Evolutionary conservation across 805 yeast genomes (phyloP).

Genomic region (Candida ovalis): DNA sequence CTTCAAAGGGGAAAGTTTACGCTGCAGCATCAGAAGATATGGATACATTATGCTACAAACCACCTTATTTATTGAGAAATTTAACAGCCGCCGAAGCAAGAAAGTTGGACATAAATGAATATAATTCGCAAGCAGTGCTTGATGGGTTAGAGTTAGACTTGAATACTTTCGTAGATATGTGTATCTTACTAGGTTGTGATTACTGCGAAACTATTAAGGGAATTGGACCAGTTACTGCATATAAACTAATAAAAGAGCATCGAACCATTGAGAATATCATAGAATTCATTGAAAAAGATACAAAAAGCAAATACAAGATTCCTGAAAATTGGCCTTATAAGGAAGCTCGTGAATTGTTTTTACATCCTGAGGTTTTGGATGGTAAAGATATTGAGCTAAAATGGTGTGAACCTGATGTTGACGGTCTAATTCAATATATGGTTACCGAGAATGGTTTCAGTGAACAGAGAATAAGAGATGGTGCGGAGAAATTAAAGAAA

Average conservation of each 20-base stretch:
- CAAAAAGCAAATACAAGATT: slow-evolving; percentile 65
- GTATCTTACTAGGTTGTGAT: slow-evolving; percentile 94
- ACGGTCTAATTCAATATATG: slow-evolving; percentile 77
- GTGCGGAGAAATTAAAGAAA: slow-evolving; percentile 80
- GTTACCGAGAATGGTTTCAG: slow-evolving; percentile 86
- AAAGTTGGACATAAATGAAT: slow-evolving; percentile 87
- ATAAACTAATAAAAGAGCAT: slow-evolving; percentile 82
- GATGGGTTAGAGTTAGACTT: slow-evolving; percentile 73
- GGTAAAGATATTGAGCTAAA: slow-evolving; percentile 64
- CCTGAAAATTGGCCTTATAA: slow-evolving; percentile 95
- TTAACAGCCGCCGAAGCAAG: slow-evolving; percentile 92
- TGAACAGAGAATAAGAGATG: slow-evolving; percentile 86
- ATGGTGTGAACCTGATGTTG: slow-evolving; percentile 87
- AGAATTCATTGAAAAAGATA: slow-evolving; percentile 52
- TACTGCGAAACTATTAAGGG: slow-evolving; percentile 95
- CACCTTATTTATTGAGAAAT: slow-evolving; percentile 81
- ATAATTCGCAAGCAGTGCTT: slow-evolving; percentile 61
- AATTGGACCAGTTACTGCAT: slow-evolving; percentile 93
- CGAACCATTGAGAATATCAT: slow-evolving; percentile 77
- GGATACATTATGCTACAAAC: slow-evolving; percentile 93
- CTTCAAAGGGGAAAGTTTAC: slow-evolving; percentile 84
- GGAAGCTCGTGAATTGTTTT: slow-evolving; percentile 81
- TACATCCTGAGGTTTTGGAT: slow-evolving; percentile 73
- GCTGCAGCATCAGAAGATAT: slow-evolving; percentile 99
- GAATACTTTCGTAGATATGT: slow-evolving; percentile 79